phyloP scores from a whole-genome alignment of 2,329 filamentous ascomycete species.

The Alternaria ethzedia region DNA sequence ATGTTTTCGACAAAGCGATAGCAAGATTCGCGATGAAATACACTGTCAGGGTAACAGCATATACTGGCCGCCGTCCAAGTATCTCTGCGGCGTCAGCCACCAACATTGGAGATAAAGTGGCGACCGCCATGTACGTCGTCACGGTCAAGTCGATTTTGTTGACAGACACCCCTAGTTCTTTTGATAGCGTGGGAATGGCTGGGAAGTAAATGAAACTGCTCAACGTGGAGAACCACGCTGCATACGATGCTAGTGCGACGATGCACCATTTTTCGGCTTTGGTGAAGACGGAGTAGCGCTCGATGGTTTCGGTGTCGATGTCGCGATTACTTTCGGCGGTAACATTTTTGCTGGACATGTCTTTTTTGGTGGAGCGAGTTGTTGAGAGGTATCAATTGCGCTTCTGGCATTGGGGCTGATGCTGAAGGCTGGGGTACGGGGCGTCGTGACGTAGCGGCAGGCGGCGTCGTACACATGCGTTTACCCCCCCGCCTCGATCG shows the following conservation, averaged over 20 bases:
- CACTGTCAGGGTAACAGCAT: background rate
- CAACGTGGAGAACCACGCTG: background rate
- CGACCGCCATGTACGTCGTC: background rate
- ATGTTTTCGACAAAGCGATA: background rate
- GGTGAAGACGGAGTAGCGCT: background rate
- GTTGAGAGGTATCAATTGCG: background rate
- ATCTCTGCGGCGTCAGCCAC: background rate
- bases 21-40: background rate
- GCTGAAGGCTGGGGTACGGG: background rate
- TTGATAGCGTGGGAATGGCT: background rate
- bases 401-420: background rate
- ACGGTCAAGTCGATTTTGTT: background rate
- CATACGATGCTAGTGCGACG: background rate
- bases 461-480: background rate
- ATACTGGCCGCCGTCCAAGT: background rate
- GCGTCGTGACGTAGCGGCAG: background rate
- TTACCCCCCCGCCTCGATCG: background rate
- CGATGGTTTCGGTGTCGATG: background rate
- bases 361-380: background rate
- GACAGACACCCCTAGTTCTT: background rate
- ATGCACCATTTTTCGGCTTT: background rate
- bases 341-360: background rate
- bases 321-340: background rate
- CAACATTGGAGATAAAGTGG: background rate
- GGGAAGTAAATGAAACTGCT: background rate